Conservation (phyloP, 2,329 filamentous ascomycete genomes). For the Cladosporium sp. region DNA sequence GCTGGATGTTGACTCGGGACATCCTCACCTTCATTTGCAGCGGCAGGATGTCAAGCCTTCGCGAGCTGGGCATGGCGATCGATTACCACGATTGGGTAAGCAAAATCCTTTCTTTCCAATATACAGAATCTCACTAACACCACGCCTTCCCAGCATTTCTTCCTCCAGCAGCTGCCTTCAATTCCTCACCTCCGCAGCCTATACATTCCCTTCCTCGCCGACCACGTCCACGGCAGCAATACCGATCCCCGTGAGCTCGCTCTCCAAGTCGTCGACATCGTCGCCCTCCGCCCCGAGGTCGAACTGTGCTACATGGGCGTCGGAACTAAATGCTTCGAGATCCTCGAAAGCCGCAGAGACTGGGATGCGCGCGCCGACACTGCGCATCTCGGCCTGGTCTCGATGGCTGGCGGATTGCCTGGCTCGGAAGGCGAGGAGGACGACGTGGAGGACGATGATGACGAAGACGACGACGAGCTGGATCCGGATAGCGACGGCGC, state of each 20-base stretch:
- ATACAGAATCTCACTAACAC: background rate
- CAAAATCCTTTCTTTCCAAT: conserved; percentile 8
- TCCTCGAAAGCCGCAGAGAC: conserved; percentile 56
- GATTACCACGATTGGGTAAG: conserved; percentile 74
- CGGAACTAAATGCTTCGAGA: conserved; percentile 72
- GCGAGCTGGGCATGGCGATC: conserved; percentile 65
- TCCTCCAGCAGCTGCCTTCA: conserved; percentile 67
- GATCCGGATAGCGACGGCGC: conserved; percentile 38
- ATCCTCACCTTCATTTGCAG: conserved; percentile 64
- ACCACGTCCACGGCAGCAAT: conserved; percentile 50
- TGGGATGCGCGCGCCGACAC: conserved; percentile 25
- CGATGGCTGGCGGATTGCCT: conserved; percentile 17
- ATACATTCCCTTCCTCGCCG: conserved; percentile 62
- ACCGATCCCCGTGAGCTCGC: conserved; percentile 64
- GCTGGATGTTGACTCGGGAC: conserved; percentile 66
- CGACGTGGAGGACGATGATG: conserved; percentile 40
- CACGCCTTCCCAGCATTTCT: conserved; percentile 55
- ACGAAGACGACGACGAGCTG: conserved; percentile 41
- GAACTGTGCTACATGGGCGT: conserved; percentile 73
- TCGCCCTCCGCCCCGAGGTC: conserved; percentile 68
- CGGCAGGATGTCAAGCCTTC: conserved; percentile 65
- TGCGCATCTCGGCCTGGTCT: background rate
- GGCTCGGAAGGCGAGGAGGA: conserved; percentile 29
- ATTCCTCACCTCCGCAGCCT: conserved; percentile 64
- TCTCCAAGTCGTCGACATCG: conserved; percentile 70